Evolutionary conservation across 2,329 filamentous ascomycete genomes (phyloP).

Genomic region (Aureobasidium sp.): DNA sequence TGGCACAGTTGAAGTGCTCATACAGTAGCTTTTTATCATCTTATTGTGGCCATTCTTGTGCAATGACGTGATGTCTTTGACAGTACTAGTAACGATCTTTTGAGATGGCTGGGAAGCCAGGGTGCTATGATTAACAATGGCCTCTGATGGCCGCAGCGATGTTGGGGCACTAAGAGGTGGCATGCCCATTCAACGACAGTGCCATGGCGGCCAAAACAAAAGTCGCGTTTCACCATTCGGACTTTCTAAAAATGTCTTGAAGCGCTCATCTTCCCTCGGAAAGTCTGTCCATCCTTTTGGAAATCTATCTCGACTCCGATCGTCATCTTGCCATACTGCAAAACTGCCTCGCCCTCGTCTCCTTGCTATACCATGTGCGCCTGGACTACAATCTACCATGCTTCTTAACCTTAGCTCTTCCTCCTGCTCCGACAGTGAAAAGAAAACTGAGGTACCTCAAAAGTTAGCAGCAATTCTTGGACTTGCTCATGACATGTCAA

Average conservation of each 20-base stretch:
- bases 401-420: not conserved
- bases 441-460: not conserved
- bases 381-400: too few species aligned
- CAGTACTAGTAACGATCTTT: not conserved
- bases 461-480: too few species aligned
- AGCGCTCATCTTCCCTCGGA: not conserved
- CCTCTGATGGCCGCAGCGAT: not conserved
- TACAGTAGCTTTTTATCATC: not conserved
- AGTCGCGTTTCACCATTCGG: not conserved
- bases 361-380: not conserved
- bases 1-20: not conserved
- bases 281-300: not conserved
- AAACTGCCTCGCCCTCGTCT: not conserved
- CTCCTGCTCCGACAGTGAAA: too few species aligned
- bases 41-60: too few species aligned
- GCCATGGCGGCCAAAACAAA: too few species aligned
- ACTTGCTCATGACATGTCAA: not conserved
- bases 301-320: not conserved
- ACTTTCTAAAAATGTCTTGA: conserved; percentile 3
- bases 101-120: not conserved
- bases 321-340: not conserved
- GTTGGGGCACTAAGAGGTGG: not conserved
- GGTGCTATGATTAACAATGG: not conserved
- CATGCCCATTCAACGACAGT: fast-evolving
- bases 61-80: not conserved